phyloP scores from a whole-genome alignment of 495 filamentous ascomycete genomes.

The Penicillium atrosanguineum region DNA sequence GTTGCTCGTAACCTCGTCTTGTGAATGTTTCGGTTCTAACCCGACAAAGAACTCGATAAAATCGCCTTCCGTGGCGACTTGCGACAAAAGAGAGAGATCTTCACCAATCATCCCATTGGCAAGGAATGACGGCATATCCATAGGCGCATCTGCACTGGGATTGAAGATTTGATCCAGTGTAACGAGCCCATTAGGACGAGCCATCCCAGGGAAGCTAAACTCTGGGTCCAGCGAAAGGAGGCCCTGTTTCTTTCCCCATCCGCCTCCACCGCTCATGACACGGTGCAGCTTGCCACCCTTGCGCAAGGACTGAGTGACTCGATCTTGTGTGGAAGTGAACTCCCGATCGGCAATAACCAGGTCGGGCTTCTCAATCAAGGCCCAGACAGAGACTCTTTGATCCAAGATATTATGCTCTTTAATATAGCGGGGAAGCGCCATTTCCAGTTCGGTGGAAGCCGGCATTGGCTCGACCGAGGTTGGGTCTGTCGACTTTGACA shows the following conservation, averaged over 20 bases:
- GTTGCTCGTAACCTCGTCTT: not conserved
- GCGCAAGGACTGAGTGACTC: slow-evolving; percentile 22
- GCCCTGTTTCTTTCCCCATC: slow-evolving; percentile 85
- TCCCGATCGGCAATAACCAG: slow-evolving; percentile 13
- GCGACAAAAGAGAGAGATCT: slow-evolving; percentile 40
- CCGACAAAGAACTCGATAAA: slow-evolving; percentile 50
- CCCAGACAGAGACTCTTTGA: slow-evolving; percentile 69
- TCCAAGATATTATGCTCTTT: slow-evolving; percentile 40
- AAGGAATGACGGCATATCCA: slow-evolving; percentile 19
- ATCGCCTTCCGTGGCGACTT: slow-evolving; percentile 47
- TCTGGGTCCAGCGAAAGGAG: slow-evolving; percentile 80
- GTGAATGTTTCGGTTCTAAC: slow-evolving; percentile 16
- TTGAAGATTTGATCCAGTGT: slow-evolving; percentile 24
- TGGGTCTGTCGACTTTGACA: slow-evolving; percentile 49
- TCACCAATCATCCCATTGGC: slow-evolving; percentile 26
- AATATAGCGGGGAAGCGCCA: slow-evolving; percentile 59
- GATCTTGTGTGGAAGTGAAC: slow-evolving; percentile 17
- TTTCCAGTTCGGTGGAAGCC: slow-evolving; percentile 75
- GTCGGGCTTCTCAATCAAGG: slow-evolving; percentile 52
- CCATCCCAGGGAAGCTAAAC: slow-evolving; percentile 32
- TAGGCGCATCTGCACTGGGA: slow-evolving; percentile 4
- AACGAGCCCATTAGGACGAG: slow-evolving; percentile 9
- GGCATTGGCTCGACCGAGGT: slow-evolving; percentile 49
- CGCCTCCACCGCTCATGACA: slow-evolving; percentile 83
- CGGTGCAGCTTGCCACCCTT: slow-evolving; percentile 57